Percentiles rank a stretch among this genome's conserved stretches.
phyloP scores from a whole-genome alignment of 202 grass and related monocot species.

The Tripidium arundinaceum region DNA sequence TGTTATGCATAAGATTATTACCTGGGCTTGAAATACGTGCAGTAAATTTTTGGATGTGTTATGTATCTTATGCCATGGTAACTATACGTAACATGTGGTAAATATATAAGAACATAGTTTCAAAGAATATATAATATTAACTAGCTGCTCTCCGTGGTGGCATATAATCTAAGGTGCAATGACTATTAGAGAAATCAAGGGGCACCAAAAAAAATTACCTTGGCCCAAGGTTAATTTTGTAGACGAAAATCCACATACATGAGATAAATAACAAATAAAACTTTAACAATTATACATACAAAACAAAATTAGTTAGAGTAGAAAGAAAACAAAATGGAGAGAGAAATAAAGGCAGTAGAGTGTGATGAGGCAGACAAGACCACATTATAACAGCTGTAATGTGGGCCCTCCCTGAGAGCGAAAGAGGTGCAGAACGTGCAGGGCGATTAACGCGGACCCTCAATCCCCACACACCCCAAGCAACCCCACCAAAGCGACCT shows the following conservation, averaged over 20 bases:
- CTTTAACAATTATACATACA: neutral
- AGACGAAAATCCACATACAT: neutral
- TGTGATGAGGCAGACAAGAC: conserved; percentile 68
- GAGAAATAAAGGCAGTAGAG: conserved; percentile 23
- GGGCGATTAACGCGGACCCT: conserved; percentile 62
- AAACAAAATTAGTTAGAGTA: conserved; percentile 33
- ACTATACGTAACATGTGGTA: neutral
- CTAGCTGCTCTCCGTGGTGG: neutral
- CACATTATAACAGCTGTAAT: conserved; percentile 91
- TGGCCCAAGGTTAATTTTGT: neutral
- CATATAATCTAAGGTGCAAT: neutral
- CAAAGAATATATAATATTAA: neutral
- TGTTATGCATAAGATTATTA: conserved; percentile 13
- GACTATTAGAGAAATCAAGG: conserved; percentile 1
- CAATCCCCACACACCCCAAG: neutral
- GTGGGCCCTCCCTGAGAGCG: conserved; percentile 54
- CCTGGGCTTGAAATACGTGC: neutral
- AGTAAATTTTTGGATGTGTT: neutral
- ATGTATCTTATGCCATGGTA: neutral
- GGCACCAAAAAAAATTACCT: neutral
- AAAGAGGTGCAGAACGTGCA: conserved; percentile 87
- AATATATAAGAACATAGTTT: neutral
- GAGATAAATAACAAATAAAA: no score
- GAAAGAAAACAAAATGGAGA: neutral
- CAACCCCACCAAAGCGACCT: neutral